Percentiles rank a stretch among this genome's conserved stretches.
These are phyloP conservation scores for Mortierella sp. DNA, from an alignment of 371 early-diverging fungal species.

Conservation along the genomic window DNA sequence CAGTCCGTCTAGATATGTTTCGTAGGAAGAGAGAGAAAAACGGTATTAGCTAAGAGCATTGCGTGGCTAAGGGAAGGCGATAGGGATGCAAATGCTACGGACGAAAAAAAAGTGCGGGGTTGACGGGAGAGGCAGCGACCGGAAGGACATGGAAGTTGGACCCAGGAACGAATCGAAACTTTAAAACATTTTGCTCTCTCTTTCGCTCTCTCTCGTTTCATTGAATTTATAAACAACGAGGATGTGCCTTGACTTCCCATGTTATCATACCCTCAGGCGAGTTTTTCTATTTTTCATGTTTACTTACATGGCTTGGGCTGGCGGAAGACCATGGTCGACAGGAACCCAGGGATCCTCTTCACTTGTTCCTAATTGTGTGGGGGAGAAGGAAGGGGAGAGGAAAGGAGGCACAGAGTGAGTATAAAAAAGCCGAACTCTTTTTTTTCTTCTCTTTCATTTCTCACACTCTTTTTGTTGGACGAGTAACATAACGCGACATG, in stretches of 20 bases:
- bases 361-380: slow-evolving; percentile 42
- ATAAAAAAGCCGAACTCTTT: neutral
- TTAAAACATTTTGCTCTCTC: neutral
- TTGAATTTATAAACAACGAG: too few relatives aligned
- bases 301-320: slow-evolving; percentile 65
- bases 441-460: neutral
- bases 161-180: slow-evolving; percentile 7
- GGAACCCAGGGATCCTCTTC: slow-evolving; percentile 59
- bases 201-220: too few relatives aligned
- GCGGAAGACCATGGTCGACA: slow-evolving; percentile 63
- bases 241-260: neutral
- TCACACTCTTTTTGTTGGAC: neutral
- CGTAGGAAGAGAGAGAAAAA: neutral
- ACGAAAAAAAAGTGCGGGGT: slow-evolving; percentile 3
- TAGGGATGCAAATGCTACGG: neutral
- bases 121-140: neutral
- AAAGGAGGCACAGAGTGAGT: neutral
- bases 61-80: neutral
- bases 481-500: neutral
- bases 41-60: neutral
- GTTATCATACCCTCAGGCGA: neutral
- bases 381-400: neutral
- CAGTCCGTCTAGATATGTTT: slow-evolving; percentile 56
- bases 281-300: neutral
- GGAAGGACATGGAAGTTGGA: neutral